Conservation (phyloP, 208 protist genomes). For the Trypanosoma theileri region DNA sequence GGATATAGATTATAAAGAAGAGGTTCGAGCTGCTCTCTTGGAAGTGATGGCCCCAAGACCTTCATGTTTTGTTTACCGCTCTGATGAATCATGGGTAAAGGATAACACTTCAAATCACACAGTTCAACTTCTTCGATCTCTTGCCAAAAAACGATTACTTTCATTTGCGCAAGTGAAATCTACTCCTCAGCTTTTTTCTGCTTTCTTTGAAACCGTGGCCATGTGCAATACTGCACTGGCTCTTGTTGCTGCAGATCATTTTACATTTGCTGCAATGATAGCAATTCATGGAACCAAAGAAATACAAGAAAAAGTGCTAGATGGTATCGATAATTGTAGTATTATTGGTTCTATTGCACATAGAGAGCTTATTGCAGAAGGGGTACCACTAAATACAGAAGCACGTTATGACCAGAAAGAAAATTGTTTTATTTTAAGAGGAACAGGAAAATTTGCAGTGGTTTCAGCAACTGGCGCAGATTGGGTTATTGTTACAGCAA, state of each 20-base stretch:
- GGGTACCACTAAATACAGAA: constrained; percentile 77
- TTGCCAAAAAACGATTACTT: constrained; percentile 56
- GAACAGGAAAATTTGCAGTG: constrained; percentile 84
- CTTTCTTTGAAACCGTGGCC: constrained; percentile 81
- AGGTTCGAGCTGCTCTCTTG: constrained; percentile 62
- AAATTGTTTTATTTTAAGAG: constrained; percentile 76
- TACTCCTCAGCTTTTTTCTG: constrained; percentile 58
- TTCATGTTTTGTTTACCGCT: constrained; percentile 50
- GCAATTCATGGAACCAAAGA: constrained; percentile 60
- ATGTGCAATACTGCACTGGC: constrained; percentile 61
- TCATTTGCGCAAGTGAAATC: constrained; percentile 84
- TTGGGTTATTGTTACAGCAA: constrained; percentile 81
- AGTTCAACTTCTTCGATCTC: constrained; percentile 56
- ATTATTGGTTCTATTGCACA: constrained; percentile 70
- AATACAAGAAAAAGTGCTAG: constrained; percentile 47
- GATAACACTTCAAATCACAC: constrained; percentile 31
- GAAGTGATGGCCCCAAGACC: constrained; percentile 46
- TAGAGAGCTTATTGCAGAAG: constrained; percentile 76
- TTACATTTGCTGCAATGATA: constrained; percentile 79
- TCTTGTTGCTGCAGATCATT: constrained; percentile 76
- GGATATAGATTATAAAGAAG: constrained; percentile 83
- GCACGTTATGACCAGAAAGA: constrained; percentile 77
- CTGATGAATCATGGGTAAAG: constrained; percentile 9
- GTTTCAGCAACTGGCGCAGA: constrained; percentile 68
- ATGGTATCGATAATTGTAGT: constrained; percentile 56